Evolutionary conservation across 176 grass and related monocot species (phyloP), one percentile per base, ranked within the genome.

Genomic region (Oryza longistaminata): DNA sequence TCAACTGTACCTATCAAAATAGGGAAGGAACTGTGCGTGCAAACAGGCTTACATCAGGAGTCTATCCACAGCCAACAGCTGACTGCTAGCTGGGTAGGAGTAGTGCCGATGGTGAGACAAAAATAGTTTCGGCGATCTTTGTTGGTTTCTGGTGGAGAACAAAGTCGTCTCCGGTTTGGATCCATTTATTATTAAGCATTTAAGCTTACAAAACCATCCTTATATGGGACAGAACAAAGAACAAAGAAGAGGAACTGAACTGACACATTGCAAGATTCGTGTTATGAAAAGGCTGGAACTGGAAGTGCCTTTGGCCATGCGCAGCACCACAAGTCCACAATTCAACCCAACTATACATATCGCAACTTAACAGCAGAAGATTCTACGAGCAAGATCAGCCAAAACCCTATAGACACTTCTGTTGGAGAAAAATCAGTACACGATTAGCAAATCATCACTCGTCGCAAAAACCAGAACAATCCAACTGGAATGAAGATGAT

Each of bases 331-430:
- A 9, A 80, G 35, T 24, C 64, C 50, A 22, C 22, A 9, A 80
- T 52, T 24, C 27, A 11, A 50, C 13, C 65, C 22, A 42, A 22
- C 60, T 45, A 27, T 27, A 37, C 58, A 65, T 11, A 25, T 49
- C 11, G 2, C 21, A 11, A 35, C 69, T 15, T 49, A 5, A 44
- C 5, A 37, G 11, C n/a, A 62, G 3, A 55, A 12, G 45, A 39
- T 70, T 81, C 45, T 25, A 81, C 31, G 14, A n/a, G 26, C 69
- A 48, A 74, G 26, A 34, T 53, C 40, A 33, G 55, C 81, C 70
- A 62, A 49, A 71, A 39, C 12, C 22, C 13, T n/a, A 58, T 3
- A 31, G 2, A 58, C 7, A 70, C 45, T 39, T 15, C 4, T 52
- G 39, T 33, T 15, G 29, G 66, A 40, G 14, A 11, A 12, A 71